A percentile compares a stretch with the other conserved stretches of the same genome.
These are phyloP conservation scores for Buxus sempervirens DNA, from an alignment of 164 flowering plant genomes.

Conservation along the genomic window DNA sequence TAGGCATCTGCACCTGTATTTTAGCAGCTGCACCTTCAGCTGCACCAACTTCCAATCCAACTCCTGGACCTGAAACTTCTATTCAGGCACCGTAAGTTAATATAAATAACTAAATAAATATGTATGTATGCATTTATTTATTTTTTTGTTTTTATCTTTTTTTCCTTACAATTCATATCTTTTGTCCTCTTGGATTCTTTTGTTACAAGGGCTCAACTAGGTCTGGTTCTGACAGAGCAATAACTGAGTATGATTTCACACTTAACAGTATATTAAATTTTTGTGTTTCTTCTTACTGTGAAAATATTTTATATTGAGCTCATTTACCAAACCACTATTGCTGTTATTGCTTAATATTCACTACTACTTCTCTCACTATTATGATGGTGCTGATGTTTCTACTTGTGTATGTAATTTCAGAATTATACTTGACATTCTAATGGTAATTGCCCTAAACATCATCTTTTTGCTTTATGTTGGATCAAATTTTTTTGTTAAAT, in stretches of 20 bases:
- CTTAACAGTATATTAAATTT: not conserved
- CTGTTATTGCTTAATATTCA: too few relatives aligned
- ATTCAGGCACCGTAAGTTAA: slow-evolving; percentile 43
- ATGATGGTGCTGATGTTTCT: not conserved
- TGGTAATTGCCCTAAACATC: not conserved
- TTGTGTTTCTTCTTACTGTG: not conserved
- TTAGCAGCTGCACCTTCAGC: slow-evolving; percentile 35
- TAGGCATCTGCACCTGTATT: not conserved
- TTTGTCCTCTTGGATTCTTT: not conserved
- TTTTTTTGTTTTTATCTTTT: not conserved
- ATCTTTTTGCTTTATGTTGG: not conserved
- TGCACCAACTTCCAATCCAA: slow-evolving; percentile 35
- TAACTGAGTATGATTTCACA: slow-evolving; percentile 32
- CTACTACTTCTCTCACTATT: not conserved
- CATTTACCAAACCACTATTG: not conserved
- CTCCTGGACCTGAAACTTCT: slow-evolving; percentile 41
- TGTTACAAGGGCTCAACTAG: slow-evolving; percentile 36
- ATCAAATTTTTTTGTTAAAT: too few relatives aligned
- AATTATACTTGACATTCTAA: not conserved
- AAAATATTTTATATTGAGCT: not conserved
- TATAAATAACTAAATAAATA: not conserved
- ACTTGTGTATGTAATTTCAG: not conserved
- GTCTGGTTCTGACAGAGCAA: slow-evolving; percentile 31
- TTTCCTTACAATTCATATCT: not conserved
- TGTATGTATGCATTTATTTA: too few relatives aligned